Base-by-base conservation (phyloP, 2,329 filamentous ascomycete genomes). In the Gnomoniopsis smithogilvyi region DNA sequence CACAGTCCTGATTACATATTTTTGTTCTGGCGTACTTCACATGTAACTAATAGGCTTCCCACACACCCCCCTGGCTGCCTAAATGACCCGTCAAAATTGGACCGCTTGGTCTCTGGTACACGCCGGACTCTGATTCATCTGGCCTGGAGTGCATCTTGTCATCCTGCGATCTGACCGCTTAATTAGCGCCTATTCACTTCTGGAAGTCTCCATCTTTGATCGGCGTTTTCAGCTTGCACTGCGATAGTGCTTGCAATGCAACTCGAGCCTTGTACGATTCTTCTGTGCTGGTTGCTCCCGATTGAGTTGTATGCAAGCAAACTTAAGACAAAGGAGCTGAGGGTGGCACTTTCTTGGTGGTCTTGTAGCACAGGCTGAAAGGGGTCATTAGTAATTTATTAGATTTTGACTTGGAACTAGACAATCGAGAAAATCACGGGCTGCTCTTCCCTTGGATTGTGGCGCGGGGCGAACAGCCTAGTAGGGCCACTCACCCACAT, bases 321-420 rank as follows among this genome's bases (percentile, higher is more conserved):
- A 30, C 26, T 30, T 30, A 30, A 58, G 54, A 58, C 54, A 61
- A 17, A 36, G 45, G 15, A 51, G 59, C 54, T 58, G 33, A 36
- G 46, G 21, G 49, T 54, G 50, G 48, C 33, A 58, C 59, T 34
- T 43, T 47, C 19, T 22, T 58, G 33, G 59, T 54, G 45, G 58
- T 36, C 26, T 51, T 54, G 51, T 54, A 49, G 53, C 52, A 49
- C 48, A 52, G 33, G 38, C 41, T 43, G 46, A 21, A 15, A 36
- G 14, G n/a, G 36, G 34, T 54, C n/a, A 33, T 26, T 52, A 2
- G 30, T 34, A 53, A 54, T 34, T 50, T 58, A 49, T 30, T 8
- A 30, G 26, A 33, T 24, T 45, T 51, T 51, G 50, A 54, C 15
- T 26, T 41, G 54, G 45, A 51, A 54, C 49, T 58, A 61, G 46